Evolutionary conservation across 202 grass and related monocot genomes (phyloP).

Genomic region (Setaria italica): DNA sequence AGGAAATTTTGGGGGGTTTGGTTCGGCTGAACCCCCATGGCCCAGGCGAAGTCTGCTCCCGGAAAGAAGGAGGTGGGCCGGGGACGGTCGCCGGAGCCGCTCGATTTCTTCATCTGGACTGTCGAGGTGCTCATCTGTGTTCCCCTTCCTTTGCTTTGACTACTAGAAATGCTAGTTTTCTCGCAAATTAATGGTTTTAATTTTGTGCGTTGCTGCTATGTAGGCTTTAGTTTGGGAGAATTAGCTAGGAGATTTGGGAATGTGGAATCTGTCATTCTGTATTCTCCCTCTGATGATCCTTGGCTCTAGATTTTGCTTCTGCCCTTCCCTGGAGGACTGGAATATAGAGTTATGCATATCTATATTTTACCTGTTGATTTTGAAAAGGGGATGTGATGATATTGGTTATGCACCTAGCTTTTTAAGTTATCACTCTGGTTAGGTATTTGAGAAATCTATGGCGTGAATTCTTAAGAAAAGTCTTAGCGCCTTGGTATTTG

Average conservation of each 20-base stretch:
- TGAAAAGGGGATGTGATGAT: constrained; percentile 5
- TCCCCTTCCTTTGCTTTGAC: constrained; percentile 20
- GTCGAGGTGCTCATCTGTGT: constrained; percentile 66
- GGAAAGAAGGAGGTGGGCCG: constrained; percentile 73
- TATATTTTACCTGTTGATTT: neutral
- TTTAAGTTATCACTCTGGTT: constrained; percentile 12
- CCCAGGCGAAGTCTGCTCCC: neutral
- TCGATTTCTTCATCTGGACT: constrained; percentile 99
- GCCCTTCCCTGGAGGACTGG: neutral
- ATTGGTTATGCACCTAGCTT: neutral
- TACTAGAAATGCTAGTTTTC: constrained; percentile 20
- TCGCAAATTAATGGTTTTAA: neutral
- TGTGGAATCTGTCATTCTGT: neutral
- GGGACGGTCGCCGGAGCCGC: constrained; percentile 73
- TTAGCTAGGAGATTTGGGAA: neutral
- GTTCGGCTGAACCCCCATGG: constrained; percentile 31
- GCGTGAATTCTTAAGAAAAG: neutral
- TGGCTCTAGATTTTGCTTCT: constrained; percentile 8
- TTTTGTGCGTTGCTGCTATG: neutral
- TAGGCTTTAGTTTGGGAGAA: constrained; percentile 15
- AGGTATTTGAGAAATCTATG: constrained; percentile 8
- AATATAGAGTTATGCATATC: neutral
- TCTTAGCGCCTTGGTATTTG: neutral
- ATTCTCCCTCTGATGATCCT: neutral
- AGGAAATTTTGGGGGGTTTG: neutral